Evolutionary conservation across 805 yeast species (phyloP), one percentile per base, ranked within the genome.

Genomic region (Isabelozyma rhagii): DNA sequence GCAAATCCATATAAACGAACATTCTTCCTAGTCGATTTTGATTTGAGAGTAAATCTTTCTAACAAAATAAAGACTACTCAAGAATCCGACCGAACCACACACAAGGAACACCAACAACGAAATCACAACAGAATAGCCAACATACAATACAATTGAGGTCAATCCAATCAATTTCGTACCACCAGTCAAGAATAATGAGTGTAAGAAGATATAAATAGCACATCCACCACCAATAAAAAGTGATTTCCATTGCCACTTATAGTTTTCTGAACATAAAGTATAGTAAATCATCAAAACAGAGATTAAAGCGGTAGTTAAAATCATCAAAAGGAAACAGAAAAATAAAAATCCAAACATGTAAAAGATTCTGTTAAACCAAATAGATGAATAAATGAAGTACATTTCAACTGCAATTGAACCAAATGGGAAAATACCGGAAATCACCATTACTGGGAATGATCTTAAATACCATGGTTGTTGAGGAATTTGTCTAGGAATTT

Each of bases 281-380:
- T 89, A 87, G 68, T 94, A 94, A 27, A 87, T 82, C 67, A 90
- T 79, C 61, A 93, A 75, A 18, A 91, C 74, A 0, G 97, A 85
- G 29, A 91, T 90, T 51, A 92, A 76, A 11, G 87, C 77, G 11
- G 96, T 86, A 5, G 97, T 91, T 58, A 87, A 60, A 10, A 89
- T 74, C 89, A 90, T 87, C 63, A 92, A 76, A n/a, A 85, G 55
- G 64, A 89, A 84, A 60, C 97, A 91, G 72, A 92, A 84, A 68
- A 92, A 89, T 57, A 93, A 74, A 78, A 93, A 94, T 10, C 98
- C 99, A 77, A 94, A 94, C 98, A 94, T 93, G 78, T 92, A 94
- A 77, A 82, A 94, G 55, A 92, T 85, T 67, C 89, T 82, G 78
- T 89, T 91, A 70, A 88, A 89, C 99, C 99, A 93, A 56, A 94